phyloP scores from a whole-genome alignment of 352 stramenopile genomes.

The Thalassiosira mediterranea region DNA sequence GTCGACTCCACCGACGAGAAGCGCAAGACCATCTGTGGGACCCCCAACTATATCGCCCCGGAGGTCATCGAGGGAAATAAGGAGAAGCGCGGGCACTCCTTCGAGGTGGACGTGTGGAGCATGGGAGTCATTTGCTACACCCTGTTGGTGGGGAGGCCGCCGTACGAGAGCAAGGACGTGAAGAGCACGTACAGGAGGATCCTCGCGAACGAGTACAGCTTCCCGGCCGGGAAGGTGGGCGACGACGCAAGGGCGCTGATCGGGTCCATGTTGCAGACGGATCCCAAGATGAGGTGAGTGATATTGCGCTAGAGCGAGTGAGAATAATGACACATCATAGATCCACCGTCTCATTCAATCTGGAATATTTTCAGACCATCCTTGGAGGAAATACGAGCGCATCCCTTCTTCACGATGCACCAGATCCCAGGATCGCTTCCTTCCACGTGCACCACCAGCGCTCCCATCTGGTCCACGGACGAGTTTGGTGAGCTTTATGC shows the following conservation, averaged over 20 bases:
- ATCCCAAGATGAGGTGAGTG: constrained; percentile 76
- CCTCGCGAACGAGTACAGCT: constrained; percentile 94
- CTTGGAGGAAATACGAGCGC: constrained; percentile 55
- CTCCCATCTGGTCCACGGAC: constrained; percentile 69
- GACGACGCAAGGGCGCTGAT: constrained; percentile 84
- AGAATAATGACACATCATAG: background rate
- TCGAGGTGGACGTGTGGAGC: constrained; percentile 98
- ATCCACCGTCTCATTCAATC: constrained; percentile 18
- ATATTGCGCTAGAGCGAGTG: background rate
- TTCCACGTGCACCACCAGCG: constrained; percentile 60
- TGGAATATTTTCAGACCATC: constrained; percentile 56
- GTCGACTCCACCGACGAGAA: constrained; percentile 90
- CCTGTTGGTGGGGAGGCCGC: constrained; percentile 94
- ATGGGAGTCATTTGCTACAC: constrained; percentile 98
- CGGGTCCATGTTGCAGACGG: constrained; percentile 83
- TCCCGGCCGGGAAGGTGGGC: constrained; percentile 90
- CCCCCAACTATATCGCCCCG: constrained; percentile 87
- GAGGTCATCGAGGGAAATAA: constrained; percentile 89
- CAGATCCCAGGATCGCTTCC: constrained; percentile 73
- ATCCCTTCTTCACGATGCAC: constrained; percentile 69
- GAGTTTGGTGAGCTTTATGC: constrained; percentile 56
- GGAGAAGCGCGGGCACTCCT: constrained; percentile 93
- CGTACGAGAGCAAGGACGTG: constrained; percentile 96
- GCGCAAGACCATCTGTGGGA: constrained; percentile 93
- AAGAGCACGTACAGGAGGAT: constrained; percentile 99